A percentile compares a stretch with the other conserved stretches of the same genome.
Evolutionary conservation across 805 yeast genomes (phyloP).

Genomic region (Peterozyma xylosa): DNA sequence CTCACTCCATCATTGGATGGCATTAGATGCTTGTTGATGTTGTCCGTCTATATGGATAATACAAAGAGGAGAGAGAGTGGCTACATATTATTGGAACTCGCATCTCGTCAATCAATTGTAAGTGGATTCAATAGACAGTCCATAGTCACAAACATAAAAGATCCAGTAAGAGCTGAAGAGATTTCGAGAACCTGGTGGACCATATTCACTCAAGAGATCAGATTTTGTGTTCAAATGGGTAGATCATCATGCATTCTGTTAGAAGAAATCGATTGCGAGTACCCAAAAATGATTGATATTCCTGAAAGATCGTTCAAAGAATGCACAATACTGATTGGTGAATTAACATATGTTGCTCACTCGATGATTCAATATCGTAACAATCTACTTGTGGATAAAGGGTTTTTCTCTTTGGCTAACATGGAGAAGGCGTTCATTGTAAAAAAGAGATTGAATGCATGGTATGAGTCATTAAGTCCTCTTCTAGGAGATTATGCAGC

Average conservation of each 20-base stretch:
- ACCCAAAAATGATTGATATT: conserved; percentile 2
- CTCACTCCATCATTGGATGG: conserved; percentile 16
- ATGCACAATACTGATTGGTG: conserved; percentile 1
- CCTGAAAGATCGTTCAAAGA: background rate
- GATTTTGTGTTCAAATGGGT: conserved; percentile 8
- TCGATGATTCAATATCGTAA: conserved; percentile 6
- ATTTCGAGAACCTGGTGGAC: conserved; percentile 8
- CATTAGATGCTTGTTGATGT: conserved; percentile 13
- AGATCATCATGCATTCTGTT: conserved; percentile 7
- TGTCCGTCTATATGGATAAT: conserved; percentile 14
- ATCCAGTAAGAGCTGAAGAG: conserved; percentile 1
- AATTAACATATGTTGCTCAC: conserved; percentile 7
- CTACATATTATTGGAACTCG: conserved; percentile 12
- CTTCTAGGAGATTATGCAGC: background rate
- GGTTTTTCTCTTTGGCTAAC: conserved; percentile 5
- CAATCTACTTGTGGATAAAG: conserved; percentile 5
- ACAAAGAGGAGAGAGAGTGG: conserved; percentile 13
- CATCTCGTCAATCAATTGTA: conserved; percentile 13
- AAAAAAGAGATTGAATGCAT: conserved; percentile 4
- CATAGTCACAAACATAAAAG: background rate
- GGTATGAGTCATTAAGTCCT: conserved; percentile 2
- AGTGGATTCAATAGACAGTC: conserved; percentile 13
- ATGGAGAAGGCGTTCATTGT: conserved; percentile 7
- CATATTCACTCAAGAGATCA: conserved; percentile 4
- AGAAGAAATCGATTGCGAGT: conserved; percentile 6